Percentiles rank a stretch among this genome's conserved stretches.
Conservation (phyloP, 108 stramenopile genomes). For the Skeletonema costatum region DNA sequence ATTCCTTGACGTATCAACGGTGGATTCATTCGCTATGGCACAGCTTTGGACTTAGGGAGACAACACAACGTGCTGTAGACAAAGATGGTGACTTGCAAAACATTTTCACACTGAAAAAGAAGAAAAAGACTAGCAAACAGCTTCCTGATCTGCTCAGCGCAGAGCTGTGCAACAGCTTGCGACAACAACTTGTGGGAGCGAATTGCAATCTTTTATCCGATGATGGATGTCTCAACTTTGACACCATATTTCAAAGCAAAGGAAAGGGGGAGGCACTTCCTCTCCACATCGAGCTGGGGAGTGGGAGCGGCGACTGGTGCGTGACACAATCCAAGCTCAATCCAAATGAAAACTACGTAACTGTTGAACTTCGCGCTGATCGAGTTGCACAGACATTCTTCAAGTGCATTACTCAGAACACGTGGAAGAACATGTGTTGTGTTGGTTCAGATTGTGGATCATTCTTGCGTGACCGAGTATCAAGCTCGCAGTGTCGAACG, state of each 20-base stretch:
- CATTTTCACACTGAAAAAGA: not conserved
- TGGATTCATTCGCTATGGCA: slow-evolving; percentile 60
- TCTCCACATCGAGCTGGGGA: slow-evolving; percentile 79
- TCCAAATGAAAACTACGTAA: slow-evolving; percentile 65
- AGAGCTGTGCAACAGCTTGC: slow-evolving; percentile 13
- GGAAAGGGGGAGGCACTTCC: slow-evolving; percentile 24
- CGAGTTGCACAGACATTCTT: slow-evolving; percentile 75
- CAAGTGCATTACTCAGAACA: slow-evolving; percentile 41
- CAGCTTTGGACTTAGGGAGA: slow-evolving; percentile 67
- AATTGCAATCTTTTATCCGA: slow-evolving; percentile 43
- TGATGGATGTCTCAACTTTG: slow-evolving; percentile 55
- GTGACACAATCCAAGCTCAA: slow-evolving; percentile 62
- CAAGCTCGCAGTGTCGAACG: slow-evolving; percentile 45
- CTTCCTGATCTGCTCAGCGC: slow-evolving; percentile 11
- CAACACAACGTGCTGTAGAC: slow-evolving; percentile 27
- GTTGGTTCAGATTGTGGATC: slow-evolving; percentile 76
- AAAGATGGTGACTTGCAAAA: not conserved
- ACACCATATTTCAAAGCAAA: slow-evolving; percentile 19
- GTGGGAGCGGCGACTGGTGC: slow-evolving; percentile 86
- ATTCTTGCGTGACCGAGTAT: slow-evolving; percentile 61
- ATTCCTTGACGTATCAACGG: slow-evolving; percentile 20
- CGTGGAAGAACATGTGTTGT: slow-evolving; percentile 68
- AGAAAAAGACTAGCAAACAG: not conserved
- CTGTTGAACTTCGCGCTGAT: slow-evolving; percentile 84
- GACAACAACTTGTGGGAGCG: slow-evolving; percentile 15